Evolutionary conservation across 306 rosid species (phyloP).

Genomic region (Chamaecrista fasciculata): DNA sequence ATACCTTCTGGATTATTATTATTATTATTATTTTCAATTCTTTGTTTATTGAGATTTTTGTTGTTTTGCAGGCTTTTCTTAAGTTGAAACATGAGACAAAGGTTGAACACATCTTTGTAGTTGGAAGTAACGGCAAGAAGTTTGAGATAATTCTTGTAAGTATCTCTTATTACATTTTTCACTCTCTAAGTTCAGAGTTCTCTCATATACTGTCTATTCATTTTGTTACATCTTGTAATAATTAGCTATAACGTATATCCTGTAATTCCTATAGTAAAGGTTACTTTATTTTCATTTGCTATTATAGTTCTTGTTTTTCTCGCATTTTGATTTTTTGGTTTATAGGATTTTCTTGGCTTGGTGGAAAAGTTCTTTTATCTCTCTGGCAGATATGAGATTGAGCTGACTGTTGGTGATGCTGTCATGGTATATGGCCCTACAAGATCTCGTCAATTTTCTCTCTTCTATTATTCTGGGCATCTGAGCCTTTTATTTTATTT

Average conservation of each 20-base stretch:
- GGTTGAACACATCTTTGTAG: constrained; percentile 82
- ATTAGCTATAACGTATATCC: neutral
- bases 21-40: constrained; percentile 21
- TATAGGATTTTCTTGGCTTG: constrained; percentile 88
- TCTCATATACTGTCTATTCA: neutral
- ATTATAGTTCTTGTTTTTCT: constrained; percentile 32
- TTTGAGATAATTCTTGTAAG: constrained; percentile 87
- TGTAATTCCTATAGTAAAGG: neutral
- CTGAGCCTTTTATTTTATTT: constrained; percentile 20
- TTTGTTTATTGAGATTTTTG: constrained; percentile 36
- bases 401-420: constrained; percentile 88
- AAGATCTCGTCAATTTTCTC: neutral
- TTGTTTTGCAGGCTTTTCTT: constrained; percentile 76
- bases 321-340: constrained; percentile 28
- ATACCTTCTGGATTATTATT: constrained; percentile 29
- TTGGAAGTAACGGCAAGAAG: constrained; percentile 71
- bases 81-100: constrained; percentile 82
- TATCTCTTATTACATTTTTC: constrained; percentile 30
- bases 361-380: constrained; percentile 92
- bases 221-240: constrained; percentile 13
- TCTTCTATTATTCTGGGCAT: constrained; percentile 6
- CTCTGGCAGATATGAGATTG: constrained; percentile 84
- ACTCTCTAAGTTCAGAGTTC: constrained; percentile 12
- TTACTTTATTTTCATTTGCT: constrained; percentile 15
- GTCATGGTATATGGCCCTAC: constrained; percentile 68